These are phyloP conservation scores for Fusarium caatingaense DNA, from an alignment of 2,329 filamentous ascomycete genomes.

Conservation along the genomic window DNA sequence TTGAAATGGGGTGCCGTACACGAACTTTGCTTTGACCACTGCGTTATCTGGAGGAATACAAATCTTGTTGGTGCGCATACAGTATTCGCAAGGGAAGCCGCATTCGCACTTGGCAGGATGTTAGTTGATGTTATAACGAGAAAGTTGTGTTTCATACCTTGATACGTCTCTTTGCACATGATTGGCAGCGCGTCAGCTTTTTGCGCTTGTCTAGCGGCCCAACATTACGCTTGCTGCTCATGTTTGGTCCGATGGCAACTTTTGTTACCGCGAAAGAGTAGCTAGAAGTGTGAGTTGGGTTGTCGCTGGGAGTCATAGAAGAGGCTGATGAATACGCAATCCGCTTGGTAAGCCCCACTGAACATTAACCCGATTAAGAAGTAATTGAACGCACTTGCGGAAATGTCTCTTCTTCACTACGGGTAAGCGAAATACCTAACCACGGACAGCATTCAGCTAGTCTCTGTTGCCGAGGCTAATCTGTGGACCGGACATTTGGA, in stretches of 20 bases:
- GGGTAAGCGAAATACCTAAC: background rate
- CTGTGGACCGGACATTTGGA: no score
- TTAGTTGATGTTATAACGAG: no score
- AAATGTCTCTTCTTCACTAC: background rate
- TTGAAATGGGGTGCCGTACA: no score
- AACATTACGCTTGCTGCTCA: constrained; percentile 23
- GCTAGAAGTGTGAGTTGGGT: no score
- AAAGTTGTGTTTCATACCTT: no score
- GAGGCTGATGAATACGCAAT: background rate
- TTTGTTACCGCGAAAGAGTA: fast-evolving
- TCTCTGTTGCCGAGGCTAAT: no score
- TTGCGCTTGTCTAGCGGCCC: constrained; percentile 47
- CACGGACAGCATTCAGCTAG: no score
- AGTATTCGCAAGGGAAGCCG: constrained; percentile 43
- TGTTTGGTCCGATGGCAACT: fast-evolving
- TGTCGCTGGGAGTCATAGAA: no score
- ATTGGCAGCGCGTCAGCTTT: constrained; percentile 40
- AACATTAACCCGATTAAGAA: constrained; percentile 16
- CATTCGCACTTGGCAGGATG: constrained; percentile 40
- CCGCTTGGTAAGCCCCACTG: background rate
- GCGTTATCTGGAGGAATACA: constrained; percentile 29
- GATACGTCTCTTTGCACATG: constrained; percentile 44
- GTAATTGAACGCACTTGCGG: constrained; percentile 18
- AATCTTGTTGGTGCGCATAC: constrained; percentile 38
- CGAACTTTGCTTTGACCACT: constrained; percentile 7